Evolutionary conservation across 2,329 filamentous ascomycete genomes (phyloP).

Genomic region (Ciborinia camelliae): DNA sequence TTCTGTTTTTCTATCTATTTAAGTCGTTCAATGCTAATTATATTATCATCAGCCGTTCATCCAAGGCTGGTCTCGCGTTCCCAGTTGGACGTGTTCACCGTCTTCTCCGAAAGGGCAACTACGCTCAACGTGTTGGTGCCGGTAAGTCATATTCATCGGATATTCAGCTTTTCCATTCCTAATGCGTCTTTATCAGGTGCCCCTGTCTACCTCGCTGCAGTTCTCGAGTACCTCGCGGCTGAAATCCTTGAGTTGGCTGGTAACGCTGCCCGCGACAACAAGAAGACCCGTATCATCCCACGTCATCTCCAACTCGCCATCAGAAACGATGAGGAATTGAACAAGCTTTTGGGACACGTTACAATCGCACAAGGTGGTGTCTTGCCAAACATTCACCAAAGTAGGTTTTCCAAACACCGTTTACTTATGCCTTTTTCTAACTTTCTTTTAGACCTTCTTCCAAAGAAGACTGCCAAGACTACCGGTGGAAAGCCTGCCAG

Average conservation of each 20-base stretch:
- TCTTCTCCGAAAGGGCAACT: constrained; percentile 98
- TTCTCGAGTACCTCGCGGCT: constrained; percentile 96
- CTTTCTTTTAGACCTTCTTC: constrained; percentile 74
- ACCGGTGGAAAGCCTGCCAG: constrained; percentile 77
- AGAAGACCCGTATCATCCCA: constrained; percentile 99
- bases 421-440: constrained; percentile 27
- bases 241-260: constrained; percentile 99
- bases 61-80: constrained; percentile 98
- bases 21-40: constrained; percentile 36
- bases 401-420: constrained; percentile 52
- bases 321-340: constrained; percentile 98
- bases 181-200: constrained; percentile 52
- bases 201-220: constrained; percentile 93
- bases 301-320: constrained; percentile 99
- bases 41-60: constrained; percentile 72
- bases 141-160: constrained; percentile 49
- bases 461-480: constrained; percentile 95
- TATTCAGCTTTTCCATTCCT: constrained; percentile 26
- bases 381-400: constrained; percentile 94
- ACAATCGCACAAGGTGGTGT: constrained; percentile 98
- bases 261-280: constrained; percentile 98
- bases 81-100: constrained; percentile 98
- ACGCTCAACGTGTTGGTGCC: constrained; percentile 98
- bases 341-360: constrained; percentile 95
- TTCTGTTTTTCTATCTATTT: no score